Conservation (phyloP, 352 stramenopile genomes). For the Phytophthora litchii region DNA sequence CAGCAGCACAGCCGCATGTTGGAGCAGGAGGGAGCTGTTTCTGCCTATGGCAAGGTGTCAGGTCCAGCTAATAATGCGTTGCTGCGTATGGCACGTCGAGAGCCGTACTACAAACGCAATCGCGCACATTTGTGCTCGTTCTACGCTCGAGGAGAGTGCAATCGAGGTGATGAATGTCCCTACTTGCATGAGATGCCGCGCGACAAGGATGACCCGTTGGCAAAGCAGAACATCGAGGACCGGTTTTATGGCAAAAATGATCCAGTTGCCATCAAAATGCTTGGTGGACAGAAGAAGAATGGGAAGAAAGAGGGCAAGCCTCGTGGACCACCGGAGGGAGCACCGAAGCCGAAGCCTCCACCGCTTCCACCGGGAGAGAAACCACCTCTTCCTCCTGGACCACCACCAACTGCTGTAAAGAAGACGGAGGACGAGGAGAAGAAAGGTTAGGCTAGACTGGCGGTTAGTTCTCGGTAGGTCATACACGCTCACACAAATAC, state of each 20-base stretch:
- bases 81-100: constrained; percentile 81
- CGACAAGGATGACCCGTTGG: constrained; percentile 91
- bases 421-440: constrained; percentile 35
- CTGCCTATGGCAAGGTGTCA: constrained; percentile 84
- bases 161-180: constrained; percentile 91
- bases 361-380: constrained; percentile 60
- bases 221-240: constrained; percentile 97
- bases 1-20: constrained; percentile 92
- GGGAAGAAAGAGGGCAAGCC: constrained; percentile 26
- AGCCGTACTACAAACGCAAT: constrained; percentile 94
- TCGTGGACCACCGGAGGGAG: constrained; percentile 24
- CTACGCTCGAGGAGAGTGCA: constrained; percentile 95
- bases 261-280: constrained; percentile 92
- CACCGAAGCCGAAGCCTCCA: constrained; percentile 61
- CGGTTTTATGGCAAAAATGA: constrained; percentile 95
- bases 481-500: constrained; percentile 14
- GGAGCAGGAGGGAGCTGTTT: constrained; percentile 89
- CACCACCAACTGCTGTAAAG: constrained; percentile 39
- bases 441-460: constrained; percentile 23
- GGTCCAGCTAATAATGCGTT: constrained; percentile 73
- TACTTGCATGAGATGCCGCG: constrained; percentile 96
- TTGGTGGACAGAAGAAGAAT: constrained; percentile 49
- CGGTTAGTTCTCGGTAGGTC: constrained; percentile 21
- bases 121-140: constrained; percentile 95
- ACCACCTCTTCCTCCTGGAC: constrained; percentile 64